Evolutionary conservation across 176 grass and related monocot genomes (phyloP).

Genomic region (Lolium rigidum): DNA sequence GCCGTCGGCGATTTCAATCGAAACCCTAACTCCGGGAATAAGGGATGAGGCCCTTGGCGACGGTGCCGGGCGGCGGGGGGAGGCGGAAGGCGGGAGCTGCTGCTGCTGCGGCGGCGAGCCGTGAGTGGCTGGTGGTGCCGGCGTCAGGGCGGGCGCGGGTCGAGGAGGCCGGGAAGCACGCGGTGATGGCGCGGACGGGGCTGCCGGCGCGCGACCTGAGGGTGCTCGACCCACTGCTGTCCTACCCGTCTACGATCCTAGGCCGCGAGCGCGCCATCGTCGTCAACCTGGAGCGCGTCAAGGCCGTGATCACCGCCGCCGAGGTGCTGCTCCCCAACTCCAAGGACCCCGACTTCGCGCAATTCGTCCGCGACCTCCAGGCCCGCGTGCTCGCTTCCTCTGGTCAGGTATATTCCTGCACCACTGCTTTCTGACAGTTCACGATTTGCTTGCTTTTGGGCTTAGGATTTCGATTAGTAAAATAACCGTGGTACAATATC

Average conservation of each 20-base stretch:
- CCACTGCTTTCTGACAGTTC: background rate
- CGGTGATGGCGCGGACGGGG: conserved; percentile 86
- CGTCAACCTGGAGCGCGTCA: conserved; percentile 91
- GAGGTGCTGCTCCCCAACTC: conserved; percentile 88
- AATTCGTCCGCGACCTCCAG: conserved; percentile 80
- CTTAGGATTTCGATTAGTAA: background rate
- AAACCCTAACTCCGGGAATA: conserved; percentile 32
- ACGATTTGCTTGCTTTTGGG: background rate
- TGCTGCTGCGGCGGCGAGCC: conserved; percentile 54
- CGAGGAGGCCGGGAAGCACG: conserved; percentile 85
- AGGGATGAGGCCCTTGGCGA: conserved; percentile 40
- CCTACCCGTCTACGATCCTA: conserved; percentile 94
- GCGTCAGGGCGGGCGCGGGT: conserved; percentile 60
- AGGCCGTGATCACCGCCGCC: conserved; percentile 85
- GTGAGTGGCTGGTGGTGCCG: conserved; percentile 84
- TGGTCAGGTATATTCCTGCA: conserved; percentile 22
- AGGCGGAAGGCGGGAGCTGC: conserved; percentile 66
- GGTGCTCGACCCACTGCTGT: conserved; percentile 74
- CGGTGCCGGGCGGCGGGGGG: conserved; percentile 26
- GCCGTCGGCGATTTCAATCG: conserved; percentile 22
- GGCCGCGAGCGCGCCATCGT: conserved; percentile 88
- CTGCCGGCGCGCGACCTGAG: conserved; percentile 83
- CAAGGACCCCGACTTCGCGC: conserved; percentile 75
- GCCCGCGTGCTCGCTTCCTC: conserved; percentile 56
- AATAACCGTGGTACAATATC: background rate